A percentile compares a stretch with the other conserved stretches of the same genome.
Evolutionary conservation across 768 basidiomycete genomes (phyloP).

Genomic region (Suillus subaureus): DNA sequence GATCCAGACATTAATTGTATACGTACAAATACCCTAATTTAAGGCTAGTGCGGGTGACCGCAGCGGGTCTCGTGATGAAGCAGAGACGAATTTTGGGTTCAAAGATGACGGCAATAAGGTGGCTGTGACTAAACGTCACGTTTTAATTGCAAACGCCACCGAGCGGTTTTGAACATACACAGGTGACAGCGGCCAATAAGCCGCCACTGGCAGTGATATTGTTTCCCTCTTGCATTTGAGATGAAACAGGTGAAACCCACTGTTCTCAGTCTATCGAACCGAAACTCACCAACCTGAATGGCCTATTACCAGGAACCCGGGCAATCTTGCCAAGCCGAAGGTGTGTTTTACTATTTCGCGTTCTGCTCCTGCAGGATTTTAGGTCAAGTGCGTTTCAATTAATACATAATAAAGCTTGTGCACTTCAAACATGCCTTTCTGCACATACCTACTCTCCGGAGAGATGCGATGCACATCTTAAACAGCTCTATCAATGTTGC

Average conservation of each 20-base stretch:
- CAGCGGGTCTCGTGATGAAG: no score
- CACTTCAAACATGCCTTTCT: constrained; percentile 61
- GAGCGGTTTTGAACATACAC: no score
- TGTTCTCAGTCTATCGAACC: not conserved
- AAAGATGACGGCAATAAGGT: no score
- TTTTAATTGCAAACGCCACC: no score
- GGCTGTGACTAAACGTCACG: not conserved
- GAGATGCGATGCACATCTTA: constrained; percentile 54
- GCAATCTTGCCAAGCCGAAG: constrained; percentile 1
- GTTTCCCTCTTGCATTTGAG: not conserved
- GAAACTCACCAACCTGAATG: not conserved
- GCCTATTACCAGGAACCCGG: not conserved
- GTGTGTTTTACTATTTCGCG: not conserved
- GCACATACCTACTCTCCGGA: constrained; percentile 68
- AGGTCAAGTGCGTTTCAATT: not conserved
- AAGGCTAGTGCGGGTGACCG: no score
- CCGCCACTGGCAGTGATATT: not conserved
- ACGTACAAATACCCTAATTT: not conserved
- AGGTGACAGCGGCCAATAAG: no score
- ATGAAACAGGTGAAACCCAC: not conserved
- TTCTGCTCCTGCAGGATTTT: not conserved
- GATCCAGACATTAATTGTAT: not conserved
- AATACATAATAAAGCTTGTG: constrained; percentile 52
- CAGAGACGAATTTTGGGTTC: no score
- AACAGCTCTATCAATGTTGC: constrained; percentile 65